These are phyloP conservation scores for Orbilia quercus DNA, from an alignment of 2,329 filamentous ascomycete genomes.

Conservation along the genomic window DNA sequence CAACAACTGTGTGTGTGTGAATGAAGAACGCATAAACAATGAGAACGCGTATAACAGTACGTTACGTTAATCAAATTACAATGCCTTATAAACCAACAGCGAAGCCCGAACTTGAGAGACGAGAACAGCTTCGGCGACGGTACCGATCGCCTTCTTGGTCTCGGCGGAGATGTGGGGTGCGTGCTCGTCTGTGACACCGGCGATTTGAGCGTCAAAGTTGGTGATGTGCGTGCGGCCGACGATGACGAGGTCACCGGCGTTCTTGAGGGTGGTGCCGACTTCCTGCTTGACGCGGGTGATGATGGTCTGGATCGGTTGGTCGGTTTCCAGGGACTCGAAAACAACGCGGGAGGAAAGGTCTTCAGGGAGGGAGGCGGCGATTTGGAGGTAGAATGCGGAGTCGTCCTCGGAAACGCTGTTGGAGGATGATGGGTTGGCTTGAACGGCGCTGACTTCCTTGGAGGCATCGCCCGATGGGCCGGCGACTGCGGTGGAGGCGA, in stretches of 20 bases:
- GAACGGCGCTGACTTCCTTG: conserved; percentile 35
- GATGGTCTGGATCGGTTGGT: conserved; percentile 58
- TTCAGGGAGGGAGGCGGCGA: conserved; percentile 69
- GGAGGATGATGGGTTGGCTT: conserved; percentile 57
- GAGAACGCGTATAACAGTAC: conserved; percentile 1
- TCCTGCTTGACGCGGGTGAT: conserved; percentile 67
- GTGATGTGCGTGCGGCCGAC: conserved; percentile 69
- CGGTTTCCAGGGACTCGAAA: conserved; percentile 65
- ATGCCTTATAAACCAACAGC: conserved; percentile 46
- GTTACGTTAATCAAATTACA: conserved; percentile 18
- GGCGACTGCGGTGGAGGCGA: conserved; percentile 42
- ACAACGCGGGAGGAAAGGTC: conserved; percentile 69
- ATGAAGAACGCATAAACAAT: too few relatives aligned
- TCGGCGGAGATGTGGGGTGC: conserved; percentile 62
- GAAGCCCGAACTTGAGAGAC: conserved; percentile 50
- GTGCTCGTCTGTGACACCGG: conserved; percentile 56
- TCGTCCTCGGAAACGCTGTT: conserved; percentile 64
- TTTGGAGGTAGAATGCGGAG: conserved; percentile 69
- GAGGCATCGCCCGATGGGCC: conserved; percentile 43
- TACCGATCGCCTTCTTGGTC: conserved; percentile 69
- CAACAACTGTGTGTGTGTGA: too few relatives aligned
- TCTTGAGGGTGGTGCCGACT: conserved; percentile 71
- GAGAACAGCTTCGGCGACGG: conserved; percentile 68
- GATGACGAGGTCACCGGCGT: conserved; percentile 77
- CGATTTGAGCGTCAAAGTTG: conserved; percentile 46